A percentile compares a stretch with the other conserved stretches of the same genome.
Evolutionary conservation across 2,329 filamentous ascomycete species (phyloP).

Genomic region (Leptographium radiaticola): DNA sequence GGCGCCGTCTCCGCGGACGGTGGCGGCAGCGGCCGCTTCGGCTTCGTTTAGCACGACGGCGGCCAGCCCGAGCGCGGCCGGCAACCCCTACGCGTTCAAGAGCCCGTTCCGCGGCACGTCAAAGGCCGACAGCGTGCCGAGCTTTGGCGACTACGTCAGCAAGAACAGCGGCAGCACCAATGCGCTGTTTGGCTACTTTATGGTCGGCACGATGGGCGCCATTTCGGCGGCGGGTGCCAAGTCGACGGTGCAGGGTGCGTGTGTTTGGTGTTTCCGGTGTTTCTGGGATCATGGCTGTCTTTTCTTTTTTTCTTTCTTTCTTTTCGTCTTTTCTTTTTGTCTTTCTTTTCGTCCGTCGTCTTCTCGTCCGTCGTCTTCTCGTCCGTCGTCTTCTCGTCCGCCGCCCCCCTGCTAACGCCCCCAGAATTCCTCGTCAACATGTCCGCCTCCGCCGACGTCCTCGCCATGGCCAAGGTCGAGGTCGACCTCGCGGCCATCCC

Average conservation of each 20-base stretch:
- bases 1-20: constrained; percentile 21
- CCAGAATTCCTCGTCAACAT: constrained; percentile 99
- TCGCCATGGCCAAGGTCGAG: constrained; percentile 99
- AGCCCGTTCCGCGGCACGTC: constrained; percentile 50
- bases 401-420: no score
- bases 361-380: no score
- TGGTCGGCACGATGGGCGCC: constrained; percentile 91
- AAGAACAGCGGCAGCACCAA: constrained; percentile 56
- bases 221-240: constrained; percentile 89
- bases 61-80: constrained; percentile 18
- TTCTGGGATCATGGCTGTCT: no score
- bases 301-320: background rate
- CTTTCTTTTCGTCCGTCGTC: background rate
- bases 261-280: no score
- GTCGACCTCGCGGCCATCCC: constrained; percentile 85
- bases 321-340: background rate
- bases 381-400: no score
- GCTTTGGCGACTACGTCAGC: constrained; percentile 79
- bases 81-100: constrained; percentile 34
- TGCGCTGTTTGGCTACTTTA: constrained; percentile 93
- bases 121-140: constrained; percentile 61
- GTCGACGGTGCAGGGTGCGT: constrained; percentile 92
- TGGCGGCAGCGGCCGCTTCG: constrained; percentile 13
- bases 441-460: constrained; percentile 94
- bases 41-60: constrained; percentile 36